A percentile compares a stretch with the other conserved stretches of the same genome.
These are phyloP conservation scores for Citrus unshiu DNA, from an alignment of 345 rosid genomes.

Conservation along the genomic window DNA sequence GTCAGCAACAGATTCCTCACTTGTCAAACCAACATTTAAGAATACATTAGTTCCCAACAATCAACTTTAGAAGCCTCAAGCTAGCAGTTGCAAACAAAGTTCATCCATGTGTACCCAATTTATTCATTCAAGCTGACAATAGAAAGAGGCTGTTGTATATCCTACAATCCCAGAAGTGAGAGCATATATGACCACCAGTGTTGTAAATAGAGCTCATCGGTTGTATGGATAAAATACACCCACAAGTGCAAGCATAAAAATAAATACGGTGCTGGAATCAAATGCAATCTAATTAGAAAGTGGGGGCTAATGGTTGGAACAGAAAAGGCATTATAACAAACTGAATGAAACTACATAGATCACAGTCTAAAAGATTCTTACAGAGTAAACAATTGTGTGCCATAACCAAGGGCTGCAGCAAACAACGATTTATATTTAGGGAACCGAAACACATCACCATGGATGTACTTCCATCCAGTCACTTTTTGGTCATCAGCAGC, in stretches of 20 bases:
- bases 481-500: conserved; percentile 50
- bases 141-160: conserved; percentile 44
- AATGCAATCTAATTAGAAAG: background rate
- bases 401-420: conserved; percentile 53
- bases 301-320: background rate
- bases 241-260: conserved; percentile 45
- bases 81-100: background rate
- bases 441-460: conserved; percentile 50
- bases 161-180: conserved; percentile 59
- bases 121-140: conserved; percentile 49
- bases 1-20: conserved; percentile 45
- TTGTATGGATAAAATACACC: conserved; percentile 62
- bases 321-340: background rate
- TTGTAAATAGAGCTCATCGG: conserved; percentile 46
- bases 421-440: conserved; percentile 48
- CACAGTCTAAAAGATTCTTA: conserved; percentile 22
- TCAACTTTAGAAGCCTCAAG: background rate
- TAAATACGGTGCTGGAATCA: conserved; percentile 32
- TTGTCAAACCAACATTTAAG: conserved; percentile 16
- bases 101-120: conserved; percentile 34
- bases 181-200: conserved; percentile 53
- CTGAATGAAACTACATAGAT: background rate
- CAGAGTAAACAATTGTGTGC: conserved; percentile 50
- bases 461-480: conserved; percentile 59
- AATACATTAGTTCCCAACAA: background rate